Evolutionary conservation across 768 basidiomycete species (phyloP), one percentile per base, ranked within the genome.

Genomic region (Suillus luteus): DNA sequence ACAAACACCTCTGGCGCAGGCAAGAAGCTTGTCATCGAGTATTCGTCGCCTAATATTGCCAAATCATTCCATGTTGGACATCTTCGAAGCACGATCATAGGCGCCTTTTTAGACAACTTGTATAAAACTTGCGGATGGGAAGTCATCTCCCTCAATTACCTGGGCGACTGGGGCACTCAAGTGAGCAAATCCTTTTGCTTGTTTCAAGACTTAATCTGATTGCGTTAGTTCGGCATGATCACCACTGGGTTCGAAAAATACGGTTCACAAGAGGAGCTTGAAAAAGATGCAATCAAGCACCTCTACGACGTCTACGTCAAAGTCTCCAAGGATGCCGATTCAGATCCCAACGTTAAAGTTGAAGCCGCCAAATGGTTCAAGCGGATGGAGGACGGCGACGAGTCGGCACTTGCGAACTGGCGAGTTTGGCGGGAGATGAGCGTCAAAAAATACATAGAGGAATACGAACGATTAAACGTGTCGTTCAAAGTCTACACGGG

Each of bases 11-110:
- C 81, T 3, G 94, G 93, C 5, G 80, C 83, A 52, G 95, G 95
- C 12, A 95, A 97, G 79, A 92, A 86, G 58, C 78, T 92, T 65
- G 75, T 96, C 68, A 83, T 96, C 71, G 96, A 99, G 76, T 99
- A 93, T 77, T 97, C 95, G 1, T 93, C 92, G 2, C 96, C 96
- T 17, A 99, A 99, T 73, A 98, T 99, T 69, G 96, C 96, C 22
- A 99, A 99, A 75, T 90, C 91, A 5, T 99, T 99, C 86, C 96
- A 99, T 69, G 95, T 97, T 60, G 97, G 96, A 15, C 96, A 99
- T 77, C 79, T 99, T 64, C 86, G 96, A 44, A 95, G 93, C 61
- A 99, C 96, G n/a, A 99, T 99, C 75, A 96, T 99, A 72, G 96
- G 96, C n/a, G 90, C 93, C 0, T 97, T 97, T 80, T 77, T 98